These are phyloP conservation scores for Saccharomycopsis vini DNA, from an alignment of 805 yeast genomes.

Conservation along the genomic window DNA sequence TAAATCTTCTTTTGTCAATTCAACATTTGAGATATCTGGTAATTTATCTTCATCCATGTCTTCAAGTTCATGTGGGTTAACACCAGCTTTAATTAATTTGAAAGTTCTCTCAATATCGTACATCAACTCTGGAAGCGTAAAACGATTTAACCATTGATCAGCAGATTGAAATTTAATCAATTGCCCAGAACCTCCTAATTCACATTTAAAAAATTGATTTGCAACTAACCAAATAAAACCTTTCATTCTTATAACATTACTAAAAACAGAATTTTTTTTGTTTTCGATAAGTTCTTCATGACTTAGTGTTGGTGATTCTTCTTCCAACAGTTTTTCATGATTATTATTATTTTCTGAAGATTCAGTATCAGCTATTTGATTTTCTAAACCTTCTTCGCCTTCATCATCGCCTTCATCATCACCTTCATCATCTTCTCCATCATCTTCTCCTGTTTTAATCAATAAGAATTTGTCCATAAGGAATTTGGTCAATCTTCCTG, in stretches of 20 bases:
- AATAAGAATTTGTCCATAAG: constrained; percentile 30
- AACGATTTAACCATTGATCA: constrained; percentile 13
- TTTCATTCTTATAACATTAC: constrained; percentile 32
- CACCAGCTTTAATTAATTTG: constrained; percentile 1
- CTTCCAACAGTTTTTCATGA: constrained; percentile 7
- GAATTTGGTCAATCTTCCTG: constrained; percentile 31
- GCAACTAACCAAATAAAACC: constrained; percentile 40
- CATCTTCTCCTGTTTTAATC: constrained; percentile 20
- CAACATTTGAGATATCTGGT: constrained; percentile 1
- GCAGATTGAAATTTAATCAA: constrained; percentile 15
- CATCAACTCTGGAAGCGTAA: constrained; percentile 10
- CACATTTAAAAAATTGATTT: constrained; percentile 20
- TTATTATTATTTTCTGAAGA: constrained; percentile 11
- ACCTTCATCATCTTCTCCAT: constrained; percentile 17
- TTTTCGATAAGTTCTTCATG: constrained; percentile 27
- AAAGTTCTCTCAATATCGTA: not conserved
- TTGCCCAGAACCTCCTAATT: constrained; percentile 18
- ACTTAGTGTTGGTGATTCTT: constrained; percentile 11
- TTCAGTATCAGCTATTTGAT: constrained; percentile 5
- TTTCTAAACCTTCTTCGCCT: constrained; percentile 3
- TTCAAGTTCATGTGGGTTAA: not conserved
- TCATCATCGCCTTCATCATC: constrained; percentile 4
- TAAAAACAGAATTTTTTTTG: constrained; percentile 31
- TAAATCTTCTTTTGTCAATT: constrained; percentile 3
- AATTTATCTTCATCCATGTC: constrained; percentile 3